Evolutionary conservation across 1,139 yeast species (phyloP).

Genomic region (Sugiyamaella japonica): DNA sequence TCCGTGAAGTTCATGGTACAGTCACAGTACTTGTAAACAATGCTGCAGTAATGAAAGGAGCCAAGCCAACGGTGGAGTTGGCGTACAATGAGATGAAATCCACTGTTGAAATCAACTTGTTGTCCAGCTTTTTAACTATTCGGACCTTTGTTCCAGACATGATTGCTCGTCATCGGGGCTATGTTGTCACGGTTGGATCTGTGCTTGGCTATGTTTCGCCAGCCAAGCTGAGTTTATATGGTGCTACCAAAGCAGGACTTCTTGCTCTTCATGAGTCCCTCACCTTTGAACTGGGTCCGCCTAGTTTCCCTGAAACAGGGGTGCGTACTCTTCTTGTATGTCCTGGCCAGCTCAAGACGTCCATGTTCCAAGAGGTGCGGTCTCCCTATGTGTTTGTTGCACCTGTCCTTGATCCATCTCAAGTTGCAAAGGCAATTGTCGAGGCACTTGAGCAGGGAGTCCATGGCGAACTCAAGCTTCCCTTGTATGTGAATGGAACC

Average conservation of each 20-base stretch:
- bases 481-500: constrained; percentile 70
- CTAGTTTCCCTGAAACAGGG: constrained; percentile 40
- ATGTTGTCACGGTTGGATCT: constrained; percentile 76
- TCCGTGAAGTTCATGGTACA: constrained; percentile 50
- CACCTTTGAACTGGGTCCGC: constrained; percentile 60
- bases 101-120: constrained; percentile 62
- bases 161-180: constrained; percentile 64
- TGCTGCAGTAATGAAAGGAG: constrained; percentile 63
- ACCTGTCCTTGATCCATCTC: constrained; percentile 70
- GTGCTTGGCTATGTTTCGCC: constrained; percentile 85
- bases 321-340: constrained; percentile 74
- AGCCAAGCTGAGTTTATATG: constrained; percentile 76
- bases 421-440: constrained; percentile 62
- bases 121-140: constrained; percentile 68
- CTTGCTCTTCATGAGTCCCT: constrained; percentile 82
- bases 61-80: constrained; percentile 59
- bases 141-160: constrained; percentile 72
- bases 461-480: constrained; percentile 68
- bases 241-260: constrained; percentile 86
- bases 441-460: constrained; percentile 58
- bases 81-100: constrained; percentile 58
- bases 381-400: constrained; percentile 78
- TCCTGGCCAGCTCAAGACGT: constrained; percentile 82
- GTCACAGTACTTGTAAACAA: constrained; percentile 74
- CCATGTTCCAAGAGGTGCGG: constrained; percentile 65